These are phyloP conservation scores for Gymnopus androsaceus DNA, from an alignment of 1,284 basidiomycete genomes.

Conservation along the genomic window DNA sequence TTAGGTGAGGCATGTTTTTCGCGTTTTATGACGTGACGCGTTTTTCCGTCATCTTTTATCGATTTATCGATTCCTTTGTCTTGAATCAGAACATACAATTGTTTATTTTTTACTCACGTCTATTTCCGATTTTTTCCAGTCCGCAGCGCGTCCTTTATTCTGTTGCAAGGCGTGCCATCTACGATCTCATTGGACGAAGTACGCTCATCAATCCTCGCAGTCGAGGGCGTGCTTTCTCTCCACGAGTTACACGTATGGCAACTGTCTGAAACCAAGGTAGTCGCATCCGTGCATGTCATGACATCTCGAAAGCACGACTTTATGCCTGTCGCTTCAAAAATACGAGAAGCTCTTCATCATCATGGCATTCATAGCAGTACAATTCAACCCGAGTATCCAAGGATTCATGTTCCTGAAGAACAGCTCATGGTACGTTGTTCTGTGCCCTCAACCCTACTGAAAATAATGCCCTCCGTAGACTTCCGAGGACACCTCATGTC, in stretches of 20 bases:
- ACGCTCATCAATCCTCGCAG: constrained; percentile 73
- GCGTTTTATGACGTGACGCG: constrained; percentile 6
- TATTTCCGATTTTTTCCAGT: constrained; percentile 47
- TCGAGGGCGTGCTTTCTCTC: constrained; percentile 88
- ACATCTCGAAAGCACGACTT: constrained; percentile 83
- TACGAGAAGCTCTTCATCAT: constrained; percentile 82
- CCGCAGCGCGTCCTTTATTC: constrained; percentile 92
- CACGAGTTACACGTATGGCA: constrained; percentile 99
- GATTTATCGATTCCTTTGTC: too few relatives aligned
- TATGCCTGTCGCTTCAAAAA: constrained; percentile 86
- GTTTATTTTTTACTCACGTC: too few relatives aligned
- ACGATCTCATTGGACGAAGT: constrained; percentile 89
- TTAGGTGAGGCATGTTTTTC: constrained; percentile 61
- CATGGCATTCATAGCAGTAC: constrained; percentile 95
- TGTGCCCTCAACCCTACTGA: background rate
- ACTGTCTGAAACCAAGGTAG: constrained; percentile 65
- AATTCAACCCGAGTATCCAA: constrained; percentile 80
- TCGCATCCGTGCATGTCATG: constrained; percentile 95
- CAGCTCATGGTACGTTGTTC: constrained; percentile 40
- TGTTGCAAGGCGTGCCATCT: constrained; percentile 94
- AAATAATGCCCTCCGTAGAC: constrained; percentile 29
- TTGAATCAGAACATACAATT: too few relatives aligned
- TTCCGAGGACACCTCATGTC: constrained; percentile 47
- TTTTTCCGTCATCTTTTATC: too few relatives aligned
- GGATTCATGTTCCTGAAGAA: constrained; percentile 43